A percentile compares a stretch with the other conserved stretches of the same genome.
These are phyloP conservation scores for Fraxinus angustifolia DNA, from an alignment of 305 asterid genomes.

Conservation along the genomic window DNA sequence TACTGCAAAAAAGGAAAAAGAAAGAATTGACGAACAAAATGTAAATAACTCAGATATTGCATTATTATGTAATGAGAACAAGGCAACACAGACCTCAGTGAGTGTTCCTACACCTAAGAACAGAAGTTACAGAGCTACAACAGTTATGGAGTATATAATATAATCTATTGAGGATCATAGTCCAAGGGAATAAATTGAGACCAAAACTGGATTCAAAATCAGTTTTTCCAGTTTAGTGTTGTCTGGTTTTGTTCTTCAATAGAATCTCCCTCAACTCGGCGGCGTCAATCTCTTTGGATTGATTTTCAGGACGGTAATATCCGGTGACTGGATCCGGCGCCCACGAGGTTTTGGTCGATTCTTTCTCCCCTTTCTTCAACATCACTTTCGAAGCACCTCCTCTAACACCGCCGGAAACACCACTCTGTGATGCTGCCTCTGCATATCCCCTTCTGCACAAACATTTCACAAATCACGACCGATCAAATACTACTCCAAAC, in stretches of 20 bases:
- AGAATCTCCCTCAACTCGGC: conserved; percentile 26
- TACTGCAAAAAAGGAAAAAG: neutral
- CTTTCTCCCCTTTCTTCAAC: conserved; percentile 25
- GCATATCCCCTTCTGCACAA: conserved; percentile 26
- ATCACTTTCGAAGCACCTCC: conserved; percentile 15
- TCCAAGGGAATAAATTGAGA: neutral
- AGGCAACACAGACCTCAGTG: neutral
- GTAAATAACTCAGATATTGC: neutral
- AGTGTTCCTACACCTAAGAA: neutral
- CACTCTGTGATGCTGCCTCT: conserved; percentile 21
- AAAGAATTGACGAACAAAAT: neutral
- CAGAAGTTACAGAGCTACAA: neutral
- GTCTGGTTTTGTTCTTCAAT: conserved; percentile 9
- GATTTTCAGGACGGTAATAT: conserved; percentile 26
- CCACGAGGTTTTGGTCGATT: conserved; percentile 25
- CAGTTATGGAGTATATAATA: neutral
- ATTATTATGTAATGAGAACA: neutral
- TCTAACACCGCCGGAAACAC: neutral
- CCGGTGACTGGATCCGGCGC: conserved; percentile 34
- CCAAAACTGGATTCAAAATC: neutral
- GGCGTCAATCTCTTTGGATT: conserved; percentile 21
- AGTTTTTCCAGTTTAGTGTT: neutral
- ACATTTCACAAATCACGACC: neutral
- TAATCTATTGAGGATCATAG: neutral
- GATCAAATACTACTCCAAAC: neutral